Percentiles rank a stretch among this genome's conserved stretches.
Conservation (phyloP, 441 rosid species). For the Populus hybrid region DNA sequence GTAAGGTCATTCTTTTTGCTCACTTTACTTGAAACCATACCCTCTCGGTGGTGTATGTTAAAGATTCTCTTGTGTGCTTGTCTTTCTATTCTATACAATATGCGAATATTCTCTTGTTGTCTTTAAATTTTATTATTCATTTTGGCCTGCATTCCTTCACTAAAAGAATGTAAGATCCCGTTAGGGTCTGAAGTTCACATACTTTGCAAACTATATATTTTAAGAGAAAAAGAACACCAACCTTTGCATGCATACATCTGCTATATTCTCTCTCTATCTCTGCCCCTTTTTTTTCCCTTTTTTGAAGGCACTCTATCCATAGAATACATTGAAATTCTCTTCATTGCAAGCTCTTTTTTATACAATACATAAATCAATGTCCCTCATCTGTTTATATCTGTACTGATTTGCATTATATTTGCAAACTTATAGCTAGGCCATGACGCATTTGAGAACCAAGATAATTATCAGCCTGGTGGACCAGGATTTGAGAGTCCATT, state of each 20-base stretch:
- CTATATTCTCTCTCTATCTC: neutral
- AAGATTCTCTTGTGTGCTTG: no score
- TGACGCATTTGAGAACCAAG: conserved; percentile 82
- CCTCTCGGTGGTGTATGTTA: no score
- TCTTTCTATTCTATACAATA: no score
- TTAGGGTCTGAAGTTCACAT: no score
- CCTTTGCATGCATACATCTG: neutral
- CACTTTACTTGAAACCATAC: no score
- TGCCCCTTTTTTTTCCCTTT: neutral
- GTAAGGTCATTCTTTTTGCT: no score
- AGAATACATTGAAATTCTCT: neutral
- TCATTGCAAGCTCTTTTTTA: neutral
- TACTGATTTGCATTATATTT: conserved; percentile 24
- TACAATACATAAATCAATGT: neutral
- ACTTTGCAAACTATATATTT: no score
- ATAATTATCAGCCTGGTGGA: conserved; percentile 57
- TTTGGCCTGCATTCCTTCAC: no score
- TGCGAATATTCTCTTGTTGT: no score
- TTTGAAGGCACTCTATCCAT: neutral
- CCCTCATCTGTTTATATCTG: neutral
- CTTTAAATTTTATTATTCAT: no score
- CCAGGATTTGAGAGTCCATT: conserved; percentile 73
- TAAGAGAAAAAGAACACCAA: no score
- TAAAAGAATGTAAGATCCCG: no score
- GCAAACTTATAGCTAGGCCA: conserved; percentile 75